phyloP scores from a whole-genome alignment of 805 yeast species.

The Candida pseudoglaebosa region DNA sequence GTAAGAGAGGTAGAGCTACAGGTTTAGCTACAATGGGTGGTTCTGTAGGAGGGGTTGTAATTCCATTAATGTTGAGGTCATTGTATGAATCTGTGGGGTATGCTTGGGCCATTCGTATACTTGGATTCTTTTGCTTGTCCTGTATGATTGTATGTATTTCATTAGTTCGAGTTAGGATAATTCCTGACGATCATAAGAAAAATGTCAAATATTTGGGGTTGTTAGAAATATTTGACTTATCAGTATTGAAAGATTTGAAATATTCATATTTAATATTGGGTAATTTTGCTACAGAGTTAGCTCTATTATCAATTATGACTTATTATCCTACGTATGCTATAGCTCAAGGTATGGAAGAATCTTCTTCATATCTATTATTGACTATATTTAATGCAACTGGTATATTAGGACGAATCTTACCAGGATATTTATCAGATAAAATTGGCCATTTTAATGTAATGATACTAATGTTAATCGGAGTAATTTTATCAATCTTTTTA shows the following conservation, averaged over 20 bases:
- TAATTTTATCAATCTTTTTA: constrained; percentile 45
- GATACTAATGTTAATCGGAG: constrained; percentile 42
- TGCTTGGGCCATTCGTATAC: constrained; percentile 54
- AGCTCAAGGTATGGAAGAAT: constrained; percentile 42
- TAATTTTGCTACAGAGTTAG: constrained; percentile 46
- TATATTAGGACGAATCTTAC: constrained; percentile 50
- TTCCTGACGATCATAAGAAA: constrained; percentile 5
- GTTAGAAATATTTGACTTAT: constrained; percentile 28
- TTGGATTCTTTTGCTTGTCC: constrained; percentile 33
- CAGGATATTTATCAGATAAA: constrained; percentile 52
- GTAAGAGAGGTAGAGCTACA: constrained; percentile 52
- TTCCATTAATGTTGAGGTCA: constrained; percentile 50
- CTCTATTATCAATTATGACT: constrained; percentile 48
- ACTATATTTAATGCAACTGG: constrained; percentile 47
- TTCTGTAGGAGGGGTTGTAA: constrained; percentile 60
- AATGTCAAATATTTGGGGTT: constrained; percentile 11
- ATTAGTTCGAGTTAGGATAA: constrained; percentile 26
- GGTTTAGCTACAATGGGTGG: constrained; percentile 68
- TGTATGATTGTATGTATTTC: constrained; percentile 21
- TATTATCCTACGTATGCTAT: constrained; percentile 58
- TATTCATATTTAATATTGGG: constrained; percentile 36
- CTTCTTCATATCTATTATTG: constrained; percentile 40
- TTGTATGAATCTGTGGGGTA: constrained; percentile 49
- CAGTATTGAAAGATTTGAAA: constrained; percentile 33
- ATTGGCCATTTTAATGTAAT: constrained; percentile 57